Conservation (phyloP, 108 stramenopile genomes). For the Fragilariopsis cylindrus region DNA sequence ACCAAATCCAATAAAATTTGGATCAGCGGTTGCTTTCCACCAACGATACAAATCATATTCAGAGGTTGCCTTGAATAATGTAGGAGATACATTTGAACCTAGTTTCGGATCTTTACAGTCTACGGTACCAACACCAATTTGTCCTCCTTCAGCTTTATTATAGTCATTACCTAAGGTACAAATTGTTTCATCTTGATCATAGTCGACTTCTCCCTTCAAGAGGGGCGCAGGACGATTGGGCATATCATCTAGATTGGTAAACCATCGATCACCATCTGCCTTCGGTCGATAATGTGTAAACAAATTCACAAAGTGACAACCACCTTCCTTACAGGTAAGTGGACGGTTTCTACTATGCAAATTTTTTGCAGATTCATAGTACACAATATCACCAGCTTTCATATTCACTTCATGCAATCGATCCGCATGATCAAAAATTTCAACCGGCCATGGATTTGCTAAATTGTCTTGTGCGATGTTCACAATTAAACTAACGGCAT, state of each 20-base stretch:
- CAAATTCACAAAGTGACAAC: conserved; percentile 64
- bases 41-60: conserved; percentile 63
- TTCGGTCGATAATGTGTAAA: conserved; percentile 92
- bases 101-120: conserved; percentile 68
- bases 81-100: conserved; percentile 56
- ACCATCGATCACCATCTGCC: conserved; percentile 50
- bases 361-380: conserved; percentile 88
- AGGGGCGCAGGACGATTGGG: conserved; percentile 68
- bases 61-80: conserved; percentile 46
- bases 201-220: conserved; percentile 35
- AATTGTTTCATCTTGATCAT: not conserved
- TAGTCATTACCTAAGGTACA: not conserved
- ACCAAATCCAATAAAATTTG: not conserved
- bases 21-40: conserved; percentile 55
- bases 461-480: conserved; percentile 88
- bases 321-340: conserved; percentile 48
- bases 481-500: conserved; percentile 88
- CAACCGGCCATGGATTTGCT: conserved; percentile 78
- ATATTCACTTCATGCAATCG: conserved; percentile 72
- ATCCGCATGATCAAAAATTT: conserved; percentile 72
- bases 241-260: conserved; percentile 25
- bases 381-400: conserved; percentile 85
- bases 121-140: conserved; percentile 52
- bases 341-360: conserved; percentile 84
- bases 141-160: conserved; percentile 12